Evolutionary conservation across 306 rosid species (phyloP).

Genomic region (Carpinus fangiana): DNA sequence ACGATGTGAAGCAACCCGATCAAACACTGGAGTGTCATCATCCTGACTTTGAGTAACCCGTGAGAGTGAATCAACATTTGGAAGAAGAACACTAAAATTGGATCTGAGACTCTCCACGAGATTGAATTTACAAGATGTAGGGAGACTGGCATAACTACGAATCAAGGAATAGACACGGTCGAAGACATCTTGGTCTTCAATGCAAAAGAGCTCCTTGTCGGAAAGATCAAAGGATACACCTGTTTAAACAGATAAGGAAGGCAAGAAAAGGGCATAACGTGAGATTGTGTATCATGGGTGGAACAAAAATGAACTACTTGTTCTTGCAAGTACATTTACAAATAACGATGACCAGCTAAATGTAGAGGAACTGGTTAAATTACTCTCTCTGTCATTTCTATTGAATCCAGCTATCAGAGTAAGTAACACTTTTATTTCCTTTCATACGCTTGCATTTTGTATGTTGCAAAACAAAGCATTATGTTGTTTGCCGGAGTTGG

Average conservation of each 20-base stretch:
- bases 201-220: constrained; percentile 70
- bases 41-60: constrained; percentile 55
- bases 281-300: neutral
- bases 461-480: too few species aligned
- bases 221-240: constrained; percentile 93
- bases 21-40: constrained; percentile 42
- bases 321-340: neutral
- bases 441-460: neutral
- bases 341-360: neutral
- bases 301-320: neutral
- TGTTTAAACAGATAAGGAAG: constrained; percentile 15
- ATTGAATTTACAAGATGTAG: constrained; percentile 61
- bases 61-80: constrained; percentile 75
- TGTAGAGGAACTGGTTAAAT: neutral
- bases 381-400: neutral
- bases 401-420: neutral
- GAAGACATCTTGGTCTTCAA: constrained; percentile 82
- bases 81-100: constrained; percentile 87
- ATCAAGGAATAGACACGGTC: constrained; percentile 77
- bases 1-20: constrained; percentile 72
- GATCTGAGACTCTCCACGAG: constrained; percentile 88
- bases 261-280: neutral
- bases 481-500: too few species aligned
- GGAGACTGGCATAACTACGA: constrained; percentile 46
- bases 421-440: neutral